Evolutionary conservation across 805 yeast species (phyloP).

Genomic region (Candida glaebosa): DNA sequence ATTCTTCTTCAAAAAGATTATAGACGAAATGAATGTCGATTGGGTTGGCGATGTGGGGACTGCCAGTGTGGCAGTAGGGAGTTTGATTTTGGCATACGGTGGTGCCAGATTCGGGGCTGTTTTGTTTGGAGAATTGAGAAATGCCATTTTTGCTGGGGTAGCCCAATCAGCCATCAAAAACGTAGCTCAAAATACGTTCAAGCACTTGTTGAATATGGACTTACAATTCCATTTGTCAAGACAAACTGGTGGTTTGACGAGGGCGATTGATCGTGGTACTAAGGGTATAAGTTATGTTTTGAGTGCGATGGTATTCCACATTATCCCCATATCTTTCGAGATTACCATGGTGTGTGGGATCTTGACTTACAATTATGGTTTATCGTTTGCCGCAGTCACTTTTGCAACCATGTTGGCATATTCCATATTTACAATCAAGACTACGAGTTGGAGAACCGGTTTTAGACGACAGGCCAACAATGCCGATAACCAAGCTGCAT

Average conservation of each 20-base stretch:
- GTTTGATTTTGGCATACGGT: constrained; percentile 81
- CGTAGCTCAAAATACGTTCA: constrained; percentile 85
- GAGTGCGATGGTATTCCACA: constrained; percentile 96
- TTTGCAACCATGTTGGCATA: constrained; percentile 85
- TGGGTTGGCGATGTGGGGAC: constrained; percentile 64
- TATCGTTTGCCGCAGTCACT: constrained; percentile 85
- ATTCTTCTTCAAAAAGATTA: constrained; percentile 79
- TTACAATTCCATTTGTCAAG: constrained; percentile 83
- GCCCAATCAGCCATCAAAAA: constrained; percentile 91
- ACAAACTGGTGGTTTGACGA: constrained; percentile 93
- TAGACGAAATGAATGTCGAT: constrained; percentile 91
- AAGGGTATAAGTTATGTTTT: constrained; percentile 93
- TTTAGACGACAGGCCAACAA: constrained; percentile 83
- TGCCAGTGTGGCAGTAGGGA: constrained; percentile 61
- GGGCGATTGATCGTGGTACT: constrained; percentile 97
- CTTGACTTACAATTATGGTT: constrained; percentile 88
- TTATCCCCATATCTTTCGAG: constrained; percentile 88
- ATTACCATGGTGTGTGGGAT: constrained; percentile 92
- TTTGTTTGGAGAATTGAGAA: constrained; percentile 87
- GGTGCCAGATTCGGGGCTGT: constrained; percentile 93
- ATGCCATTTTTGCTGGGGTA: constrained; percentile 93
- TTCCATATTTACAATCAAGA: constrained; percentile 79
- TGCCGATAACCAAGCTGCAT: constrained; percentile 95
- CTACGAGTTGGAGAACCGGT: constrained; percentile 95
- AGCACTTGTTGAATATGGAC: constrained; percentile 79